Conservation (phyloP, 2,329 filamentous ascomycete genomes). For the Aurifilum marmelostoma region DNA sequence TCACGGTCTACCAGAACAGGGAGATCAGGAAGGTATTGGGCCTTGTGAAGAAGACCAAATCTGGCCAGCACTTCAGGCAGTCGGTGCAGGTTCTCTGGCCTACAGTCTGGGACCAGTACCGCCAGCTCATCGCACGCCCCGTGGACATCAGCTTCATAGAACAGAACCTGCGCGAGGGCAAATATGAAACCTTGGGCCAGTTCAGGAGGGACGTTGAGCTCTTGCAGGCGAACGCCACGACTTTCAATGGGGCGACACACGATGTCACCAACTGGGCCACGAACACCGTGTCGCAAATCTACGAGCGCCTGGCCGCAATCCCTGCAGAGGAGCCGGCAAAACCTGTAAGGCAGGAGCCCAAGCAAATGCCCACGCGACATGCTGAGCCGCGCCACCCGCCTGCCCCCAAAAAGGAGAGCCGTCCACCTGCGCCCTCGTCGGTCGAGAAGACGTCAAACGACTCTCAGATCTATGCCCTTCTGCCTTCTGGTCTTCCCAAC, state of each 20-base stretch:
- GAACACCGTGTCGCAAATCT: conserved; percentile 59
- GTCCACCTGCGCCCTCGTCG: conserved; percentile 38
- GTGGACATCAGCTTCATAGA: conserved; percentile 89
- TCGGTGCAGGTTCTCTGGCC: conserved; percentile 80
- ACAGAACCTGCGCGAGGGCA: conserved; percentile 70
- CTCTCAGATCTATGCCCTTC: conserved; percentile 67
- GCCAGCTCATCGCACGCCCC: conserved; percentile 59
- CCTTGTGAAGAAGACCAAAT: conserved; percentile 84
- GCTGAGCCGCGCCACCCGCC: conserved; percentile 47
- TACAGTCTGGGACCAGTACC: conserved; percentile 72
- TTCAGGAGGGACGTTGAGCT: conserved; percentile 76
- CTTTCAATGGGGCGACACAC: conserved; percentile 83
- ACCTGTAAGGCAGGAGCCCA: conserved; percentile 63
- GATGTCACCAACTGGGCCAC: conserved; percentile 64
- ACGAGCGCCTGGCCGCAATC: conserved; percentile 49
- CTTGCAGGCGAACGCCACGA: conserved; percentile 76
- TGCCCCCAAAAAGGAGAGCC: conserved; percentile 38
- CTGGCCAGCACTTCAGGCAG: conserved; percentile 73
- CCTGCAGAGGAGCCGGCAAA: conserved; percentile 60
- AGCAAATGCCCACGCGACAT: conserved; percentile 50
- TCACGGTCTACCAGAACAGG: conserved; percentile 63
- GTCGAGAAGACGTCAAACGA: conserved; percentile 40
- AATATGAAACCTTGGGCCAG: conserved; percentile 70
- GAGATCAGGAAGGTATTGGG: conserved; percentile 69
- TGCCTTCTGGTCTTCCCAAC: conserved; percentile 75